Base-by-base conservation (phyloP, 164 flowering plant genomes). In the Cinnamomum micranthum region DNA sequence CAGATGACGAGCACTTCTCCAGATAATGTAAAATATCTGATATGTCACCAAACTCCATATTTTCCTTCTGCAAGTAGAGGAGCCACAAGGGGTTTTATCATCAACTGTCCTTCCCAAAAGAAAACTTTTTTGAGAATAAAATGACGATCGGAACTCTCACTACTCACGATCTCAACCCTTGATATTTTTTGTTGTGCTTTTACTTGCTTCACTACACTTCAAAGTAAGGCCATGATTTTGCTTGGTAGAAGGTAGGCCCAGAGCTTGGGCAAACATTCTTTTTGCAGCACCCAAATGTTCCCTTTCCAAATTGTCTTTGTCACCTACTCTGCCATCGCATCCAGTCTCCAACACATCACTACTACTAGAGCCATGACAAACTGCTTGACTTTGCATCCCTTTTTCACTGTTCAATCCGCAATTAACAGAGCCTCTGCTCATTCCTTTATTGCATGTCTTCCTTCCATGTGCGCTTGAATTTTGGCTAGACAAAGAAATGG, bases 231-330 rank as follows among this genome's bases (percentile, higher is more conserved):
- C 72, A 69, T 78, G 67, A 25, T 68, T 27, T 58, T 81, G 81
- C 80, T 85, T 82, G 62, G 82, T 27, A 68, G 87, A 60, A 12
- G 78, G 83, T 52, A 80, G 65, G 51, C 98, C 91, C 79, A 94
- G 76, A 25, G 97, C 97, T 79, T 90, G 86, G 66, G 96, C 93
- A 83, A 94, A 92, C 84, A 94, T 83, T 76, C 98, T 89, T 81
- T 87, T 94, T 64, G 98, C 97, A 71, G 98, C 97, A 78, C 96
- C 97, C 71, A 84, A 9, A 67, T 87, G 92, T 76, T 88, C 90
- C 76, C 76, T 77, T 73, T 84, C 85, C 74, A 80, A 68, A 74
- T 75, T 74, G 15, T 78, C 87, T 70, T 77, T 82, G 41, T 50
- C 59, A 62, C 52, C 71, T 2, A 62, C 74, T 76, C 25, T 47